These are phyloP conservation scores for Chrysochromulina parva DNA, from an alignment of 78 protist genomes.

Conservation along the genomic window DNA sequence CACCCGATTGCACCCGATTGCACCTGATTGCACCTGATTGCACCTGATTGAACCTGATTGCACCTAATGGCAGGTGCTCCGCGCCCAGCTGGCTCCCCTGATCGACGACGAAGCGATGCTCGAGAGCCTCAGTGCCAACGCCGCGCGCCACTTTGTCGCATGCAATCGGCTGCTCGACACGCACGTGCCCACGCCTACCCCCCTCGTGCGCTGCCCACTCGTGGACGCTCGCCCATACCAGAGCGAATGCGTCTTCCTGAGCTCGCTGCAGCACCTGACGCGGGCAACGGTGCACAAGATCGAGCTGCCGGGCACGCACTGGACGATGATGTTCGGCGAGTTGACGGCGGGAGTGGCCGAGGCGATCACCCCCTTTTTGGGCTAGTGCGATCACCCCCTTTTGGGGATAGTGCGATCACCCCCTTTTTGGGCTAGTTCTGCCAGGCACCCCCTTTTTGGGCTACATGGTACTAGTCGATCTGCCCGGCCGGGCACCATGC, in stretches of 20 bases:
- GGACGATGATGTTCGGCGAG: constrained; percentile 3
- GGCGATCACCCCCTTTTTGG: too few species aligned
- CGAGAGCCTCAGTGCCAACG: background rate
- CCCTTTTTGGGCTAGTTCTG: too few species aligned
- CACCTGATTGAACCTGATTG: background rate
- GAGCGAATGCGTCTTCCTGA: background rate
- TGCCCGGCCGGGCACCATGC: too few species aligned
- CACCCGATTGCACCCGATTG: too few species aligned
- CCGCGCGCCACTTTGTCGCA: background rate
- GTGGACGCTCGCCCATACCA: background rate
- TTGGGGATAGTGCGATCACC: too few species aligned
- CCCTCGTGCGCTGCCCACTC: background rate
- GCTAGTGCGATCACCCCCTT: too few species aligned
- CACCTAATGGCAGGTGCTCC: background rate
- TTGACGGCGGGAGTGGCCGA: background rate
- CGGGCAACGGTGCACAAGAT: background rate
- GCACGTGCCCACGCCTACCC: background rate
- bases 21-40: too few species aligned
- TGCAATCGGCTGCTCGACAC: background rate
- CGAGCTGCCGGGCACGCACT: background rate
- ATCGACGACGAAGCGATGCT: background rate
- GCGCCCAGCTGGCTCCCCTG: background rate
- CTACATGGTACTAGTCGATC: too few species aligned
- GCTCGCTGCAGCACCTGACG: background rate
- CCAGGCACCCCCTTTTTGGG: too few species aligned